phyloP scores from a whole-genome alignment of 371 early-diverging fungal species.

The Batrachochytrium dendrobatidis region DNA sequence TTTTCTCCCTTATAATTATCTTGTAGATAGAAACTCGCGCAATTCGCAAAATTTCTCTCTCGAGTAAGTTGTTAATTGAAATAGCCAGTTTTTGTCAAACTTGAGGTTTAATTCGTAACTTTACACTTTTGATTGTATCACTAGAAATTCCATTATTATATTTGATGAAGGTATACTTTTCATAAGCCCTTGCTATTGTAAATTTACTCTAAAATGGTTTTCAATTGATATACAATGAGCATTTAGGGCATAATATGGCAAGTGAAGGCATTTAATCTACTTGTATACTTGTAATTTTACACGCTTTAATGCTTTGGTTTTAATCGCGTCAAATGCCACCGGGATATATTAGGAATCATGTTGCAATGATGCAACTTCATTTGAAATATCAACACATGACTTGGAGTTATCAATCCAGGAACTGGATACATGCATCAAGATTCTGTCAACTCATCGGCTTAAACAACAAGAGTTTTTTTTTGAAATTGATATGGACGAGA shows the following conservation, averaged over 20 bases:
- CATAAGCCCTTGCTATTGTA: too few relatives aligned
- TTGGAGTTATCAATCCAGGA: conserved; percentile 26
- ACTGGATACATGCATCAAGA: conserved; percentile 12
- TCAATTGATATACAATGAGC: conserved; percentile 32
- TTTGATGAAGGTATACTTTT: conserved; percentile 88
- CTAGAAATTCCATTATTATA: conserved; percentile 61
- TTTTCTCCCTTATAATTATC: conserved; percentile 91
- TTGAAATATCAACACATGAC: conserved; percentile 33
- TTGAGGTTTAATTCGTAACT: not conserved
- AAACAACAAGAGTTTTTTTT: too few relatives aligned
- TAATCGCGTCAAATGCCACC: too few relatives aligned
- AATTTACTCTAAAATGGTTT: too few relatives aligned
- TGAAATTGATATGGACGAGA: too few relatives aligned
- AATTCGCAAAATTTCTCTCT: conserved; percentile 36
- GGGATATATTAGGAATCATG: conserved; percentile 21
- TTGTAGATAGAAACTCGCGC: conserved; percentile 64
- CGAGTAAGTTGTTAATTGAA: conserved; percentile 26
- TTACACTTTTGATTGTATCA: too few relatives aligned
- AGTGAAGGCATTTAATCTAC: not conserved
- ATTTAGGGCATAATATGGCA: conserved; percentile 22
- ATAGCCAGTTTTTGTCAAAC: not conserved
- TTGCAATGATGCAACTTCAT: conserved; percentile 46
- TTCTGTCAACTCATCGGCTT: too few relatives aligned
- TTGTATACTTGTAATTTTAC: too few relatives aligned
- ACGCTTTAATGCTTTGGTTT: too few relatives aligned